A percentile compares a stretch with the other conserved stretches of the same genome.
Conservation (phyloP, 441 rosid species). For the Hura crepitans region DNA sequence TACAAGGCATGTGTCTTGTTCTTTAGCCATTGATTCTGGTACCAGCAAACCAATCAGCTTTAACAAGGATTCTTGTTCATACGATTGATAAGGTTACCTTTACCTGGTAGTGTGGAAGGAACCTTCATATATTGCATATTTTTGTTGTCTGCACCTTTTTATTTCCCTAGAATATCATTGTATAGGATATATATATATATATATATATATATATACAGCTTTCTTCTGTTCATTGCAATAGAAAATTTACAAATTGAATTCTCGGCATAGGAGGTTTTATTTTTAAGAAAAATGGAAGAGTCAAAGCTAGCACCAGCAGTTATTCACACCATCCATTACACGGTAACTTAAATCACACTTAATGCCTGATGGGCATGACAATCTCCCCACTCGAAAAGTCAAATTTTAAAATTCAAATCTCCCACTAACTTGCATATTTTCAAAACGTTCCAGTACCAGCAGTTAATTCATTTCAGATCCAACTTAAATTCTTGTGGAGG, state of each 20-base stretch:
- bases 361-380: neutral
- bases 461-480: neutral
- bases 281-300: too few species aligned
- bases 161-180: too few species aligned
- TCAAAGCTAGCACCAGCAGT: too few species aligned
- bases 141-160: too few species aligned
- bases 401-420: neutral
- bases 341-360: too few species aligned
- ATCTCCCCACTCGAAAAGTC: neutral
- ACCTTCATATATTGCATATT: too few species aligned
- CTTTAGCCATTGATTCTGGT: slow-evolving; percentile 31
- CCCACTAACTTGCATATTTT: neutral
- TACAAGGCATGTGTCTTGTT: slow-evolving; percentile 41
- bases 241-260: too few species aligned
- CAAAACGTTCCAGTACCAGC: neutral
- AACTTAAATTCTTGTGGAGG: slow-evolving; percentile 6
- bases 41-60: slow-evolving; percentile 18
- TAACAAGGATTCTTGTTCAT: slow-evolving; percentile 33
- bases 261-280: too few species aligned
- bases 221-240: too few species aligned
- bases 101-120: neutral
- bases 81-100: slow-evolving; percentile 15
- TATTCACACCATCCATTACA: too few species aligned
- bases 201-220: too few species aligned
- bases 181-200: too few species aligned